Evolutionary conservation across 139 green algal genomes (phyloP).

Genomic region (Chlorella ohadii): DNA sequence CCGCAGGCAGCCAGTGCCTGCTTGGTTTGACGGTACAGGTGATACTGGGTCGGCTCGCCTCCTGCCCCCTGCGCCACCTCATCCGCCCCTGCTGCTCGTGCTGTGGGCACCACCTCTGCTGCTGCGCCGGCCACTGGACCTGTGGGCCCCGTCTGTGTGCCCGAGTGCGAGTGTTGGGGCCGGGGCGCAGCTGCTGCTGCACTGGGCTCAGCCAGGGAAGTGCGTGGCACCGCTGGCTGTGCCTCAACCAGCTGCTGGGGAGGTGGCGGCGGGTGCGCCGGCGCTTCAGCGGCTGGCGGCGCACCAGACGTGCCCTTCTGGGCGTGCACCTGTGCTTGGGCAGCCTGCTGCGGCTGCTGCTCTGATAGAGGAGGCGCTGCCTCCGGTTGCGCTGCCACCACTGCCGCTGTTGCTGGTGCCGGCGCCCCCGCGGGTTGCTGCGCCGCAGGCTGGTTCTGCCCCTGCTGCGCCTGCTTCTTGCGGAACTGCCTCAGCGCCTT

Average conservation of each 20-base stretch:
- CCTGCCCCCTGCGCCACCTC: too few relatives aligned
- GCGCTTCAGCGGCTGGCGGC: neutral
- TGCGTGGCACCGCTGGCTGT: neutral
- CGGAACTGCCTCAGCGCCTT: too few relatives aligned
- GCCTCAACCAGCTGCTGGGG: neutral
- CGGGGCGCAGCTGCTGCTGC: neutral
- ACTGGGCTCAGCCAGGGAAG: neutral
- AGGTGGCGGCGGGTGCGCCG: neutral
- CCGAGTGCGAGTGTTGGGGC: neutral
- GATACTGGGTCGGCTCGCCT: neutral
- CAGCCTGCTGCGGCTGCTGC: neutral
- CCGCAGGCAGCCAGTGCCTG: neutral
- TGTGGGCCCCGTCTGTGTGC: neutral
- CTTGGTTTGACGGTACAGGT: neutral
- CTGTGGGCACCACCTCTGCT: neutral
- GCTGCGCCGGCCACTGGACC: neutral
- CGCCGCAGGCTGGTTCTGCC: too few relatives aligned
- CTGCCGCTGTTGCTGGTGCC: too few relatives aligned
- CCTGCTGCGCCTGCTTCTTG: too few relatives aligned
- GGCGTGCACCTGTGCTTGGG: neutral
- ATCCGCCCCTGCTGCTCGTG: neutral
- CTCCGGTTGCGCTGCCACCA: neutral
- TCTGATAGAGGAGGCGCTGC: neutral
- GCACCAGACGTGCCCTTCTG: neutral
- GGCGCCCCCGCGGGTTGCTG: too few relatives aligned